These are phyloP conservation scores for Thelonectria olida DNA, from an alignment of 2,329 filamentous ascomycete genomes.

Conservation along the genomic window DNA sequence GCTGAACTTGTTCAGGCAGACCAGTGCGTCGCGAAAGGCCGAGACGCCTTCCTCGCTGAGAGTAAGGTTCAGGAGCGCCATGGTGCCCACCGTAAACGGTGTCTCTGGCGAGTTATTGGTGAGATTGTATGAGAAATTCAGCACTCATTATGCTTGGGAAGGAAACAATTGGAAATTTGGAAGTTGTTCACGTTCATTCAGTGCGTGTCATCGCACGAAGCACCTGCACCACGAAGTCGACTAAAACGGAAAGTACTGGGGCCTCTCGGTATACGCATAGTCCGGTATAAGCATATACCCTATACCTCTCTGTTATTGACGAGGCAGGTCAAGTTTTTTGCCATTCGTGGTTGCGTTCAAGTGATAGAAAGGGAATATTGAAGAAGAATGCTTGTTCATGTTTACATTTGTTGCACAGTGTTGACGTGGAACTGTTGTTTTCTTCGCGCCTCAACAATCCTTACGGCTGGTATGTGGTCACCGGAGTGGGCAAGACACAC, in stretches of 20 bases:
- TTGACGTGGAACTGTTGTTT: too few species aligned
- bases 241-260: neutral
- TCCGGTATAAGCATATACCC: neutral
- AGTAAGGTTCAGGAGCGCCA: slow-evolving; percentile 76
- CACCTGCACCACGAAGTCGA: neutral
- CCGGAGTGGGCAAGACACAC: too few species aligned
- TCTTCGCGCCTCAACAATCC: too few species aligned
- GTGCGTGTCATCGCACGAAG: neutral
- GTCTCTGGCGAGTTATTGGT: neutral
- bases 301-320: neutral
- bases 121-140: neutral
- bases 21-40: slow-evolving; percentile 76
- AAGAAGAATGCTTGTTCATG: too few species aligned
- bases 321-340: neutral
- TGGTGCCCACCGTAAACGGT: neutral
- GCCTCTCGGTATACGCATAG: slow-evolving; percentile 12
- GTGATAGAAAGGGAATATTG: too few species aligned
- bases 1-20: slow-evolving; percentile 81
- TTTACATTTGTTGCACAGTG: too few species aligned
- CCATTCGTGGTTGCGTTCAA: too few species aligned
- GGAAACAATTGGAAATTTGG: neutral
- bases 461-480: too few species aligned
- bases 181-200: slow-evolving; percentile 6
- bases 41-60: slow-evolving; percentile 77
- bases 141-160: neutral